Evolutionary conservation across 2,329 filamentous ascomycete genomes (phyloP).

Genomic region (Cladosporium sp.): DNA sequence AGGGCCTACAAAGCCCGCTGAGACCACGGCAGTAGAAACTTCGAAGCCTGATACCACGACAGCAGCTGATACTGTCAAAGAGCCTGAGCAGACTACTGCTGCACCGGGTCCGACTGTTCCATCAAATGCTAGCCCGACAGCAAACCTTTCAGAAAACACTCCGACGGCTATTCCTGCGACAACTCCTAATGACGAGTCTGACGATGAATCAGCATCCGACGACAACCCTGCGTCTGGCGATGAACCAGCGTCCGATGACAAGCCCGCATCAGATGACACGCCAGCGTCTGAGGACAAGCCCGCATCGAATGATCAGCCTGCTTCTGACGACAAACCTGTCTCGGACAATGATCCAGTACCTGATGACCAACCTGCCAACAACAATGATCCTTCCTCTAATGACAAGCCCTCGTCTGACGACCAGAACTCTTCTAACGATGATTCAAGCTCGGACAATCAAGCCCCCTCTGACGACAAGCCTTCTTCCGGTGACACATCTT

Average conservation of each 20-base stretch:
- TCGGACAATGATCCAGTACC: background rate
- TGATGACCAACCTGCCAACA: background rate
- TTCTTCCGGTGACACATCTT: no score
- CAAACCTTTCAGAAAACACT: background rate
- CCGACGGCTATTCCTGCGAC: background rate
- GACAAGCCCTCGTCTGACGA: background rate
- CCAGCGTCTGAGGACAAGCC: background rate
- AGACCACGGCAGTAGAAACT: background rate
- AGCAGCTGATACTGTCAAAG: background rate
- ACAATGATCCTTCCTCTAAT: background rate
- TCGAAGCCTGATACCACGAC: background rate
- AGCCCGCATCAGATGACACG: background rate
- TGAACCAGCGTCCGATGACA: background rate
- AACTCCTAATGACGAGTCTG: background rate
- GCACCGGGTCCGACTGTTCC: background rate
- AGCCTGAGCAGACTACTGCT: background rate
- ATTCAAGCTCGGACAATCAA: background rate
- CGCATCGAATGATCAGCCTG: background rate
- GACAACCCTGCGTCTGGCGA: background rate
- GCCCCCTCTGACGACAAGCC: background rate
- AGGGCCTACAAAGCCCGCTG: background rate
- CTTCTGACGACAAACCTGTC: background rate
- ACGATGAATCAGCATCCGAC: background rate
- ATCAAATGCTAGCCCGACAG: background rate
- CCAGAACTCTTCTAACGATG: no score